Percentiles rank a stretch among this genome's conserved stretches.
These are phyloP conservation scores for Chaetomium globosum DNA, from an alignment of 2,329 filamentous ascomycete species.

Conservation along the genomic window DNA sequence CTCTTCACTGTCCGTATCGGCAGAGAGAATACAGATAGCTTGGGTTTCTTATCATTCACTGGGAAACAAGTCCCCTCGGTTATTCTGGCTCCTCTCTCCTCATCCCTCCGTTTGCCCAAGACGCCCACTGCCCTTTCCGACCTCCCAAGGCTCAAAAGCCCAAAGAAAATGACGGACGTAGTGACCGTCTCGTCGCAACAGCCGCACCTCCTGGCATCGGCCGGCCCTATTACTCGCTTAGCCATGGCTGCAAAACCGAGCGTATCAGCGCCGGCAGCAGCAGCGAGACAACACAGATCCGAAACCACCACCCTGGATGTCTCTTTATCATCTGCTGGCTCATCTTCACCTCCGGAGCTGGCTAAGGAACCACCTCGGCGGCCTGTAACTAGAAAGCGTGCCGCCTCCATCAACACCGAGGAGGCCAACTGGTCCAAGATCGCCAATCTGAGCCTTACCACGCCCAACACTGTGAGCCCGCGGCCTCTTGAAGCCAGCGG, in stretches of 20 bases:
- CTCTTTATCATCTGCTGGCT: slow-evolving; percentile 18
- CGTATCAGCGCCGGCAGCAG: slow-evolving; percentile 7
- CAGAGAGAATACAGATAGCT: slow-evolving; percentile 21
- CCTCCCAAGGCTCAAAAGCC: neutral
- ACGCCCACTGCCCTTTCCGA: neutral
- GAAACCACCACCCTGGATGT: slow-evolving; percentile 24
- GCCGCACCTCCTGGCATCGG: slow-evolving; percentile 16
- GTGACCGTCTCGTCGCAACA: slow-evolving; percentile 26
- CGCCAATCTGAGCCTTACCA: slow-evolving; percentile 43
- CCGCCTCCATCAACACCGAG: slow-evolving; percentile 50
- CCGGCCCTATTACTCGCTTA: slow-evolving; percentile 31
- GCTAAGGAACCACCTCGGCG: slow-evolving; percentile 28
- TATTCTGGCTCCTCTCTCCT: slow-evolving; percentile 6
- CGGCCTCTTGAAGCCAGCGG: slow-evolving; percentile 21
- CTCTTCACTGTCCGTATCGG: slow-evolving; percentile 10
- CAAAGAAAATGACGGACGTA: slow-evolving; percentile 35
- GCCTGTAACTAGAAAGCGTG: slow-evolving; percentile 46
- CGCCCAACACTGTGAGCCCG: slow-evolving; percentile 39
- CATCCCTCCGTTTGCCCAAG: slow-evolving; percentile 18
- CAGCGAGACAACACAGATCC: slow-evolving; percentile 24
- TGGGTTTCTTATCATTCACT: slow-evolving; percentile 1
- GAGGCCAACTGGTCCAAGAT: slow-evolving; percentile 48
- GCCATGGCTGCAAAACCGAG: slow-evolving; percentile 32
- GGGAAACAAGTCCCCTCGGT: slow-evolving; percentile 21
- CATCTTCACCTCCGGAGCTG: slow-evolving; percentile 8